A percentile compares a stretch with the other conserved stretches of the same genome.
phyloP scores from a whole-genome alignment of 805 yeast species.

The Saccharomycopsis oosterbeekiorum region DNA sequence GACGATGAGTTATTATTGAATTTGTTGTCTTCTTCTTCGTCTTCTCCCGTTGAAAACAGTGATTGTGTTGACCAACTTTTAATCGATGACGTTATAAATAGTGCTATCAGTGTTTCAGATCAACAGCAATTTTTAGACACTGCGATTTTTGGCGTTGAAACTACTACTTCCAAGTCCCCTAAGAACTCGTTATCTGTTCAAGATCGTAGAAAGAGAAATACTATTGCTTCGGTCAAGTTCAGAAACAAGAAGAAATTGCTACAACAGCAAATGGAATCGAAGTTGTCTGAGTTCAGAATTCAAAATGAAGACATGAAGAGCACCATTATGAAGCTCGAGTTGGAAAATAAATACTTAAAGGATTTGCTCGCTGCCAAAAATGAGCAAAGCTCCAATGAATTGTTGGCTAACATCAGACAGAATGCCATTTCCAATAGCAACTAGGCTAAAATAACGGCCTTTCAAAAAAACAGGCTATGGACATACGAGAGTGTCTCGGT shows the following conservation, averaged over 20 bases:
- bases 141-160: background rate
- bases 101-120: background rate
- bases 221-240: constrained; percentile 59
- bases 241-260: constrained; percentile 50
- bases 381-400: constrained; percentile 30
- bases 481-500: background rate
- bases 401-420: constrained; percentile 30
- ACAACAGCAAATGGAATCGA: constrained; percentile 49
- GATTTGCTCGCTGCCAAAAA: constrained; percentile 45
- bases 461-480: too few species aligned
- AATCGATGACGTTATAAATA: background rate
- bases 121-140: background rate
- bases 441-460: too few species aligned
- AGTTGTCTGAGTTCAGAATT: constrained; percentile 34
- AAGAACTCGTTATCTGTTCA: constrained; percentile 8
- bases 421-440: constrained; percentile 19
- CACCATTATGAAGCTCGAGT: constrained; percentile 43
- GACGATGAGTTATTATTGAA: background rate
- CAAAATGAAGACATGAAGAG: constrained; percentile 35
- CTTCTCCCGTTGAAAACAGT: background rate
- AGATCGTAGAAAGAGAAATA: constrained; percentile 49
- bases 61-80: background rate
- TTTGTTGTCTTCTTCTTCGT: background rate
- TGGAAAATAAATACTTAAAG: constrained; percentile 52
- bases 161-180: background rate